Percentiles rank a stretch among this genome's conserved stretches.
Evolutionary conservation across 768 basidiomycete species (phyloP).

Genomic region (Suillus hirtellus): DNA sequence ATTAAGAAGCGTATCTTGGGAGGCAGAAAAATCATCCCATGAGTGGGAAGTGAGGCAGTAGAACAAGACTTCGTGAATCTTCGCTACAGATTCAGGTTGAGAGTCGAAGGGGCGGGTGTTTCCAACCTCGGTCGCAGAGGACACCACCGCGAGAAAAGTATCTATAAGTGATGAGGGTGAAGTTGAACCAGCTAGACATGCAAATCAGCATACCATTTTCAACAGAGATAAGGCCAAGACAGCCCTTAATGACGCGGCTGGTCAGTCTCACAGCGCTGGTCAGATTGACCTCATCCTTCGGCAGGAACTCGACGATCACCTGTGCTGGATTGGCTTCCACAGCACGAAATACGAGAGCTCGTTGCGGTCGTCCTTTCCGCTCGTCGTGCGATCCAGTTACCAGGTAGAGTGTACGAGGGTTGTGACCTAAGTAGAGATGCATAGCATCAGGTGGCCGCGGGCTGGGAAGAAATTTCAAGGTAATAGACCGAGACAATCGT

Average conservation of each 20-base stretch:
- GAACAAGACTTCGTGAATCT: conserved; percentile 88
- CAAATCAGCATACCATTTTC: conserved; percentile 54
- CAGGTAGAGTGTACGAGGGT: conserved; percentile 71
- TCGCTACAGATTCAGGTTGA: conserved; percentile 66
- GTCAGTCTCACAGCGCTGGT: conserved; percentile 63
- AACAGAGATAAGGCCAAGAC: conserved; percentile 77
- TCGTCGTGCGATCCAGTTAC: conserved; percentile 71
- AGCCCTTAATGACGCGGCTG: conserved; percentile 76
- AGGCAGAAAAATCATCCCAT: conserved; percentile 75
- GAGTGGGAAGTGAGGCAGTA: conserved; percentile 79
- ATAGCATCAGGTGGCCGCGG: conserved; percentile 37
- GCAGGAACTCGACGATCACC: conserved; percentile 86
- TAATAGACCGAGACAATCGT: not conserved
- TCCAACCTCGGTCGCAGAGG: conserved; percentile 73
- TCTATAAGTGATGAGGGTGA: conserved; percentile 43
- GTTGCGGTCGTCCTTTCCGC: conserved; percentile 54
- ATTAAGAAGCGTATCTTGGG: conserved; percentile 53
- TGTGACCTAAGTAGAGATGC: conserved; percentile 73
- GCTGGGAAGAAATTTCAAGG: not conserved
- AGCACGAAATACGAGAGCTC: conserved; percentile 73
- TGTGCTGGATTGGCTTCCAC: conserved; percentile 53
- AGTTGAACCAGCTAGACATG: not conserved
- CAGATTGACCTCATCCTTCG: conserved; percentile 70
- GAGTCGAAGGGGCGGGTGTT: conserved; percentile 62
- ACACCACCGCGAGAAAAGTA: conserved; percentile 83